phyloP scores from a whole-genome alignment of 805 yeast species.

The Hemisphaericaspora nanyangensis region DNA sequence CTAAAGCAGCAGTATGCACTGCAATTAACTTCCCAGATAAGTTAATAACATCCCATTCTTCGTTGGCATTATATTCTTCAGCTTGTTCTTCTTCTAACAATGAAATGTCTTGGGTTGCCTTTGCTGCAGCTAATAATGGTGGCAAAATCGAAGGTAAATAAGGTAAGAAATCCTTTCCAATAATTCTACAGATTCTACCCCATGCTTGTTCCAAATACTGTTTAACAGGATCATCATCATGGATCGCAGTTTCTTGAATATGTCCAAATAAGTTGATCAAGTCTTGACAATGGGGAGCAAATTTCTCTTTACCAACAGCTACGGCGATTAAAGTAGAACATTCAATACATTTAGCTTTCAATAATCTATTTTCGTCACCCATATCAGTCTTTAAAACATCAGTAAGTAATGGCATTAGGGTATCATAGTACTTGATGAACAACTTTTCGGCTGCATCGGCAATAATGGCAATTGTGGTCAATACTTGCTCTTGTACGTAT shows the following conservation, averaged over 20 bases:
- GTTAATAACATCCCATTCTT: constrained; percentile 94
- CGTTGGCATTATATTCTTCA: constrained; percentile 75
- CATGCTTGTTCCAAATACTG: constrained; percentile 90
- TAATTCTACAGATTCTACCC: constrained; percentile 86
- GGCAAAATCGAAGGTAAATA: constrained; percentile 82
- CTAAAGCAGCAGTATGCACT: constrained; percentile 89
- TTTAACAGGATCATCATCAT: constrained; percentile 83
- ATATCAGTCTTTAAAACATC: constrained; percentile 75
- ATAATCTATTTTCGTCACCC: constrained; percentile 70
- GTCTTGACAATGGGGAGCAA: constrained; percentile 69
- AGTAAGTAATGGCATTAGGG: constrained; percentile 84
- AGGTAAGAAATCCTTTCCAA: constrained; percentile 84
- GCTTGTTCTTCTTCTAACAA: constrained; percentile 86
- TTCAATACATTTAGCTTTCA: constrained; percentile 92
- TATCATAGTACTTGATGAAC: constrained; percentile 88
- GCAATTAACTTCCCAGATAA: constrained; percentile 91
- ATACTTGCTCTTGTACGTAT: constrained; percentile 95
- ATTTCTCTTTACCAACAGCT: constrained; percentile 92
- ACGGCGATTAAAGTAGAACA: constrained; percentile 91
- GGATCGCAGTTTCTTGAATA: constrained; percentile 58
- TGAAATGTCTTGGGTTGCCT: constrained; percentile 84
- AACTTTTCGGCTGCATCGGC: constrained; percentile 94
- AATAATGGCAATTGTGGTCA: constrained; percentile 93
- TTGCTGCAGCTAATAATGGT: constrained; percentile 81
- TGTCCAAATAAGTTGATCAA: constrained; percentile 66